Evolutionary conservation across 306 rosid genomes (phyloP).

Genomic region (Ormosia emarginata): DNA sequence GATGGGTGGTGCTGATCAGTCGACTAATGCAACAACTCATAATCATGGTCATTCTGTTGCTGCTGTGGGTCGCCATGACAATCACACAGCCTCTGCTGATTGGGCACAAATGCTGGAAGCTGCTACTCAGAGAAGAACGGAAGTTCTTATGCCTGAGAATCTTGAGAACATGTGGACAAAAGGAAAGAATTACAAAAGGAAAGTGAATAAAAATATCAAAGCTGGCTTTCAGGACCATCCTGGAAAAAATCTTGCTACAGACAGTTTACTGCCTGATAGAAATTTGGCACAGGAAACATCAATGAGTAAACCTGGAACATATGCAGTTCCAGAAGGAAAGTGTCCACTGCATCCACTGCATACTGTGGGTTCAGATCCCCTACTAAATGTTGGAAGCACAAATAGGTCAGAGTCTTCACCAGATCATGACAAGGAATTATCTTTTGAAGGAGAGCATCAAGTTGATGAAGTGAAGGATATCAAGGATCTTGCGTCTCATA

Average conservation of each 20-base stretch:
- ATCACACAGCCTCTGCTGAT: slow-evolving; percentile 54
- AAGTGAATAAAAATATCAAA: slow-evolving; percentile 44
- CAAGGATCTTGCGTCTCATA: slow-evolving; percentile 20
- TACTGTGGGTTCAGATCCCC: slow-evolving; percentile 38
- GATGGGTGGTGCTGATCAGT: slow-evolving; percentile 37
- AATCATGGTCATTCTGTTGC: slow-evolving; percentile 43
- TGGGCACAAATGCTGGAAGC: slow-evolving; percentile 83
- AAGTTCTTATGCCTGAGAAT: slow-evolving; percentile 94
- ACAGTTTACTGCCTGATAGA: slow-evolving; percentile 25
- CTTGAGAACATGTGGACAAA: slow-evolving; percentile 98
- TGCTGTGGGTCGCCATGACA: slow-evolving; percentile 24
- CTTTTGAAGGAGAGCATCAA: slow-evolving; percentile 22
- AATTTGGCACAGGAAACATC: slow-evolving; percentile 35
- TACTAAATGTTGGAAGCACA: slow-evolving; percentile 35
- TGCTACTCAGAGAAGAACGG: slow-evolving; percentile 91
- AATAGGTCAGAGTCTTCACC: slow-evolving; percentile 28
- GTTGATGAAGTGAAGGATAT: slow-evolving; percentile 44
- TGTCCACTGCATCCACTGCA: slow-evolving; percentile 9
- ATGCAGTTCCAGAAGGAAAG: slow-evolving; percentile 36
- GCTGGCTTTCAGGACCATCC: slow-evolving; percentile 34
- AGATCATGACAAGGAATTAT: slow-evolving; percentile 37
- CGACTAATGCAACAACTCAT: slow-evolving; percentile 38
- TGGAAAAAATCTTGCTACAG: slow-evolving; percentile 36
- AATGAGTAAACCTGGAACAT: slow-evolving; percentile 18
- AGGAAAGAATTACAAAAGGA: slow-evolving; percentile 81